A percentile compares a stretch with the other conserved stretches of the same genome.
Conservation (phyloP, 2,329 filamentous ascomycete species). For the Paracoccidioides brasiliensis region DNA sequence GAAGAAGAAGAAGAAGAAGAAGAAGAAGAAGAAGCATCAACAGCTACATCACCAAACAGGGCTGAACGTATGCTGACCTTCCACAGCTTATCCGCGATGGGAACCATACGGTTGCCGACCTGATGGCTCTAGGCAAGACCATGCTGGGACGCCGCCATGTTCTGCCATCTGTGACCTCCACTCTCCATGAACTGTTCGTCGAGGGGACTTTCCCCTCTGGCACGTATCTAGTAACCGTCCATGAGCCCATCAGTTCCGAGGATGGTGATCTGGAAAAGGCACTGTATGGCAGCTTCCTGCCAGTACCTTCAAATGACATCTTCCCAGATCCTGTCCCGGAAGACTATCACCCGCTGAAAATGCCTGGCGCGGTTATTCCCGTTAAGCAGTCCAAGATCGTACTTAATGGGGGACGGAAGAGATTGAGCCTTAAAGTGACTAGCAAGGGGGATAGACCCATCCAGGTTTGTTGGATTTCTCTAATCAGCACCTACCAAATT, state of each 20-base stretch:
- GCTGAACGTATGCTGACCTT: constrained; percentile 3
- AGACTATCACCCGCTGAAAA: constrained; percentile 53
- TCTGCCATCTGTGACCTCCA: constrained; percentile 63
- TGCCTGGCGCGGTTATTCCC: constrained; percentile 68
- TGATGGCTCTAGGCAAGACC: constrained; percentile 81
- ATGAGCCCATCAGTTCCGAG: constrained; percentile 73
- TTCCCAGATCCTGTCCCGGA: constrained; percentile 54
- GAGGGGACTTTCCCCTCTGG: constrained; percentile 86
- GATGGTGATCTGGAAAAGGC: constrained; percentile 79
- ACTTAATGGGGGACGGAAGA: constrained; percentile 60
- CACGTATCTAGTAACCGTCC: constrained; percentile 88
- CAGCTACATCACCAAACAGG: background rate
- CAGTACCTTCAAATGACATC: constrained; percentile 53
- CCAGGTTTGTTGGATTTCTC: constrained; percentile 45
- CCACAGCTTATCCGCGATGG: constrained; percentile 85
- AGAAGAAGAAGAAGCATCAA: too few species aligned
- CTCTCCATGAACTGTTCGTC: constrained; percentile 74
- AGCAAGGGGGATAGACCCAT: constrained; percentile 83
- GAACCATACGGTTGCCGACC: constrained; percentile 76
- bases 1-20: too few species aligned
- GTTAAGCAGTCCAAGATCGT: constrained; percentile 51
- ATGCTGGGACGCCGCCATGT: constrained; percentile 93
- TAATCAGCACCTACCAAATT: background rate
- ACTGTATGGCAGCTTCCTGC: constrained; percentile 82
- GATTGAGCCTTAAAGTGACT: constrained; percentile 62